Conservation (phyloP, 169 alveolate species). For the Amoebophrya sp. region DNA sequence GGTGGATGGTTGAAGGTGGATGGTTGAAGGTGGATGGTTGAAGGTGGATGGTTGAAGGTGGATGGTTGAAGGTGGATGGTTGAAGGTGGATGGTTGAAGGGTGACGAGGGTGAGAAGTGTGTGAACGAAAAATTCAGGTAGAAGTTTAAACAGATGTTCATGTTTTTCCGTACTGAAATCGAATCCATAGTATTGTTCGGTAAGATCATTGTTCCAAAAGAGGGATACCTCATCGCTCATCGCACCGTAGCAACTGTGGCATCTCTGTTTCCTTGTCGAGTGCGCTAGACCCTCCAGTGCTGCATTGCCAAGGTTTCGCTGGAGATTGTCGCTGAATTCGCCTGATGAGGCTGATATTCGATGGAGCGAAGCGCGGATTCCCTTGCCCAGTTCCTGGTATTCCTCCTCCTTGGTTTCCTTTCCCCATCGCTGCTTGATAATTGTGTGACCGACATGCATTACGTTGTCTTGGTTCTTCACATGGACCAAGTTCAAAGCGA, state of each 20-base stretch:
- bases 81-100: too few species aligned
- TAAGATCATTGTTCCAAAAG: too few species aligned
- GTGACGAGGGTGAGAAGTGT: too few species aligned
- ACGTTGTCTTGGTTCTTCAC: neutral
- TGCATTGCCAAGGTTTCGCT: neutral
- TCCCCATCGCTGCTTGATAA: neutral
- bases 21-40: too few species aligned
- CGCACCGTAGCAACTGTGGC: neutral
- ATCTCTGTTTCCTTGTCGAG: neutral
- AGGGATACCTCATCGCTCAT: neutral
- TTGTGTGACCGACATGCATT: neutral
- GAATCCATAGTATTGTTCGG: too few species aligned
- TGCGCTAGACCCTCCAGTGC: neutral
- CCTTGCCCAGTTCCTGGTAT: neutral
- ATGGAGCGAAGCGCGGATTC: neutral
- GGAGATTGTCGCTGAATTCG: neutral
- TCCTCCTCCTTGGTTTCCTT: neutral
- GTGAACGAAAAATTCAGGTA: too few species aligned
- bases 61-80: too few species aligned
- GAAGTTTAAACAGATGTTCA: too few species aligned
- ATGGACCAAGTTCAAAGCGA: neutral
- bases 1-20: too few species aligned
- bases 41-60: too few species aligned
- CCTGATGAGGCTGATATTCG: neutral
- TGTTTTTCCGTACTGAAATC: too few species aligned